Percentiles rank a stretch among this genome's conserved stretches.
phyloP scores from a whole-genome alignment of 2,329 filamentous ascomycete genomes.

The Colletotrichum eremochloae region DNA sequence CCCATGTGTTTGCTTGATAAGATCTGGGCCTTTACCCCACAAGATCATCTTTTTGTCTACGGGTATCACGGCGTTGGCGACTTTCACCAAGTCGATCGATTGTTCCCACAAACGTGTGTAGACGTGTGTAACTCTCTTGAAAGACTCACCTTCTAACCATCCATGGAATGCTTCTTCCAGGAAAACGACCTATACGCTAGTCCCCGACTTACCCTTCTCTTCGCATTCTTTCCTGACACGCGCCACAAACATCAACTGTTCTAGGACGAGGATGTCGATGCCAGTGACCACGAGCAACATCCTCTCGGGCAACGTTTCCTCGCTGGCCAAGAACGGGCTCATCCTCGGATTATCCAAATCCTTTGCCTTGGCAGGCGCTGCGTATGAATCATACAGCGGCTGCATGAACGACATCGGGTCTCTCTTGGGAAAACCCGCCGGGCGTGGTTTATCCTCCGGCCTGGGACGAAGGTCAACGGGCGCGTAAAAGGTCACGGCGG shows the following conservation, averaged over 20 bases:
- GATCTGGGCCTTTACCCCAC: background rate
- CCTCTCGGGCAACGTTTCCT: slow-evolving; percentile 52
- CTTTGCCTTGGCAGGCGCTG: slow-evolving; percentile 47
- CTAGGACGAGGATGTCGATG: slow-evolving; percentile 57
- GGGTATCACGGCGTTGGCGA: background rate
- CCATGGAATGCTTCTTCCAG: slow-evolving; percentile 34
- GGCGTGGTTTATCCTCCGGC: slow-evolving; percentile 57
- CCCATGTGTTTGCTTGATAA: background rate
- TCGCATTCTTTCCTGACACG: slow-evolving; percentile 45
- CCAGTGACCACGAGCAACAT: slow-evolving; percentile 57
- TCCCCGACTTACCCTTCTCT: slow-evolving; percentile 1
- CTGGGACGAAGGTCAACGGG: slow-evolving; percentile 55
- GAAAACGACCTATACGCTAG: slow-evolving; percentile 2
- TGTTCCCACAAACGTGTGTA: too few species aligned
- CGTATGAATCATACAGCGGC: slow-evolving; percentile 60
- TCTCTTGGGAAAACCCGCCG: slow-evolving; percentile 48
- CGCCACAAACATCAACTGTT: slow-evolving; percentile 56
- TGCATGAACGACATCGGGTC: slow-evolving; percentile 56
- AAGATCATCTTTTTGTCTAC: slow-evolving; percentile 3
- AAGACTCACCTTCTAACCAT: slow-evolving; percentile 32
- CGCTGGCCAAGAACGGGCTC: slow-evolving; percentile 52
- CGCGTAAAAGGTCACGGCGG: slow-evolving; percentile 56
- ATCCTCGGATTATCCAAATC: slow-evolving; percentile 52
- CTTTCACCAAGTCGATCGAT: background rate
- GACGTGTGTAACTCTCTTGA: too few species aligned